phyloP scores from a whole-genome alignment of 2,329 filamentous ascomycete species.

The Exophiala sp. region DNA sequence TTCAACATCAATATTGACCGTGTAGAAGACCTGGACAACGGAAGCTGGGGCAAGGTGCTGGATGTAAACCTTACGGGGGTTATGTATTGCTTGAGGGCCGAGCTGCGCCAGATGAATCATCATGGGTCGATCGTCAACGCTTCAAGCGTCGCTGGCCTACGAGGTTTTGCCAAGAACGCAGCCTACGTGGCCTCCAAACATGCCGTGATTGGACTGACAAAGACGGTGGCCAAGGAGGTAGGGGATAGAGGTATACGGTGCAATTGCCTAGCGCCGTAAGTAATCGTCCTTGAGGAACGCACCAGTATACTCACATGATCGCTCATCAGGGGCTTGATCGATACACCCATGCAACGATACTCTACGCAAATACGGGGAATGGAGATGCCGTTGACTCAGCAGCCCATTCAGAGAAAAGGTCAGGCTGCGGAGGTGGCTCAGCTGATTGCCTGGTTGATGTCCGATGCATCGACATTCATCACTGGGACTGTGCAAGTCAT shows the following conservation, averaged over 20 bases:
- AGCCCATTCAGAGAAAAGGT: no score
- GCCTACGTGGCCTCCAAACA: constrained; percentile 44
- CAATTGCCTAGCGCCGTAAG: constrained; percentile 33
- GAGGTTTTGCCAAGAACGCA: constrained; percentile 34
- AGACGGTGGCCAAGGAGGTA: constrained; percentile 34
- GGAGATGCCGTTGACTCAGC: no score
- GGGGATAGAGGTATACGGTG: constrained; percentile 33
- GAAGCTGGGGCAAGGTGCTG: neutral
- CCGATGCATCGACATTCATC: no score
- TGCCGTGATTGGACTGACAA: constrained; percentile 43
- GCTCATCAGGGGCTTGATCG: no score
- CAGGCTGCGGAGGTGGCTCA: no score
- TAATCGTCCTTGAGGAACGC: neutral
- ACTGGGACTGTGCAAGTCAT: no score
- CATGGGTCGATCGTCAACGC: constrained; percentile 40
- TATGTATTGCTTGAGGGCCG: constrained; percentile 38
- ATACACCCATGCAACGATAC: no score
- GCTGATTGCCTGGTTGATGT: no score
- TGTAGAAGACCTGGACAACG: constrained; percentile 30
- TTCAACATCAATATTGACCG: constrained; percentile 21
- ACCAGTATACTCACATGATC: neutral
- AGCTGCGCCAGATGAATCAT: constrained; percentile 41
- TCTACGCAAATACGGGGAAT: no score
- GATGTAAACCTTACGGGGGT: constrained; percentile 40
- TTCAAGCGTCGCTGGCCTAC: constrained; percentile 36